Evolutionary conservation across 257 asterid genomes (phyloP), one percentile per base, ranked within the genome.

Genomic region (Coffea eugenioides): DNA sequence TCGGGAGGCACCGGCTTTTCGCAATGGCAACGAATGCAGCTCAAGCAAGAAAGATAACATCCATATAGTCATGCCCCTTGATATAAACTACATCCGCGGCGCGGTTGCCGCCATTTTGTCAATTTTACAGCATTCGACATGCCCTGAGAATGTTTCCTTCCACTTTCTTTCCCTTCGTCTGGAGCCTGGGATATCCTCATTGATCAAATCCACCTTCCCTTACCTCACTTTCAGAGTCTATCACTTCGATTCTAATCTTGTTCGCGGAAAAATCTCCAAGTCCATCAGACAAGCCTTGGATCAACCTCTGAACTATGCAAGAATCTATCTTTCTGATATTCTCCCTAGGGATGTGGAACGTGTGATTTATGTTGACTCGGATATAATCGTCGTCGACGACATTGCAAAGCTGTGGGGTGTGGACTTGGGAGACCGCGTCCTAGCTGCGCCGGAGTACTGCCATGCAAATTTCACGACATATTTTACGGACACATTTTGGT

Each of bases 371-470:
- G 68, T 93, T 21, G 98, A 93, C 36, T 93, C 98, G 0, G 97
- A 93, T 78, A 81, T 92, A 69, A 90, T 93, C 41, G 92, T 93
- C 0, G 97, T 93, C 12, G 97, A 93, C 59, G 98, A 93, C 62
- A 87, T 93, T 9, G 90, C 89, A 1, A 91, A 93, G 82, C 88
- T 93, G 0, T 92, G 97, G 98, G 79, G 79, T 16, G 98, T 92
- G 39, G 92, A 85, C 7, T 81, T 93, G 62, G 90, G 85, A 4
- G 85, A 77, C 20, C 91, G 83, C 76, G 96, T 90, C 66, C 65
- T 93, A 69, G 98, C 95, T 0, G 98, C 98, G 8, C 97, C 96
- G 0, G 92, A 93, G 43, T 93, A 92, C 56, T 93, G 96, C 87
- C 98, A 84, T 20, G 98, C 97, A 4, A 93, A 93, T 76, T 88